Evolutionary conservation across 768 basidiomycete species (phyloP).

Genomic region (Tephrocybe sp.): DNA sequence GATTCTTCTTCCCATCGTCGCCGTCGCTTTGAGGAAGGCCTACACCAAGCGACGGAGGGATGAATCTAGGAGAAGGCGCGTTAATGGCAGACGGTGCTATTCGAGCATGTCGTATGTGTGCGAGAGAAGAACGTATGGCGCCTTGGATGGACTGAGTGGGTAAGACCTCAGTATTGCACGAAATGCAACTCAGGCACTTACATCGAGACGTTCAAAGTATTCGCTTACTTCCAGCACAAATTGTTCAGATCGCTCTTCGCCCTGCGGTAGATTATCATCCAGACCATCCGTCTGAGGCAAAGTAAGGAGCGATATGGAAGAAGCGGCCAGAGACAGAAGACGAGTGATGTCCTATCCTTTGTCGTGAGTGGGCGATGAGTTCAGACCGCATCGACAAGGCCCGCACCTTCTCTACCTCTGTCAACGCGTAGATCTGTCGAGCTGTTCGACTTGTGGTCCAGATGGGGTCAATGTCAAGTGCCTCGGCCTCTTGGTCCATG

Average conservation of each 20-base stretch:
- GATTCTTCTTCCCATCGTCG: slow-evolving; percentile 38
- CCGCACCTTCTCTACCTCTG: slow-evolving; percentile 76
- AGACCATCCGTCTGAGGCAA: slow-evolving; percentile 80
- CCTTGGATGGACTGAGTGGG: slow-evolving; percentile 66
- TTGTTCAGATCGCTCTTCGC: slow-evolving; percentile 82
- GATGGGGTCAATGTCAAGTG: slow-evolving; percentile 67
- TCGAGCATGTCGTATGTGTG: slow-evolving; percentile 78
- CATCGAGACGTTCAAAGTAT: slow-evolving; percentile 82
- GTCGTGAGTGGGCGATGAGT: not conserved
- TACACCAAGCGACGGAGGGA: slow-evolving; percentile 79
- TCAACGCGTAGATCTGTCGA: slow-evolving; percentile 77
- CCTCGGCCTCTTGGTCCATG: slow-evolving; percentile 35
- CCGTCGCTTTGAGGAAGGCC: slow-evolving; percentile 54
- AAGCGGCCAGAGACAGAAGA: slow-evolving; percentile 72
- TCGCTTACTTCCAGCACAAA: slow-evolving; percentile 85
- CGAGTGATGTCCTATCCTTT: slow-evolving; percentile 71
- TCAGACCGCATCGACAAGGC: not conserved
- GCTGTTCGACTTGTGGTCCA: slow-evolving; percentile 83
- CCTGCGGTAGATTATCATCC: slow-evolving; percentile 69
- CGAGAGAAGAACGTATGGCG: slow-evolving; percentile 74
- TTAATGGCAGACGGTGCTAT: slow-evolving; percentile 89
- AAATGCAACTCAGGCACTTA: slow-evolving; percentile 28
- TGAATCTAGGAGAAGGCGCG: slow-evolving; percentile 69
- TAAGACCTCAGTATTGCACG: not conserved
- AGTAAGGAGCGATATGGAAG: slow-evolving; percentile 76